phyloP scores from a whole-genome alignment of 305 asterid species.

The Solanum aculeatissimum region DNA sequence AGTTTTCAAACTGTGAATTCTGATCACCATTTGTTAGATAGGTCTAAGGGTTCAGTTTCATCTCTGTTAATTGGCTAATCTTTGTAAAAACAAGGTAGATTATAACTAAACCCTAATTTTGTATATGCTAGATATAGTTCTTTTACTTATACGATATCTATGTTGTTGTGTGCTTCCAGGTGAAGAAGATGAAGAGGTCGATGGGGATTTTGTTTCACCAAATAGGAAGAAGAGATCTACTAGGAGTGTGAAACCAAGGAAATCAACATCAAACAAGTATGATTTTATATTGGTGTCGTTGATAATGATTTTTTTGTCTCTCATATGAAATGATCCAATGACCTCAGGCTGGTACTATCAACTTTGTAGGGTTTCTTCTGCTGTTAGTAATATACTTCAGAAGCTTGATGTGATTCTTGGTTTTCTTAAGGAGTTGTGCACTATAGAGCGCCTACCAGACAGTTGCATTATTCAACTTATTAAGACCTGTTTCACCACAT shows the following conservation, averaged over 20 bases:
- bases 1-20: background rate
- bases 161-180: slow-evolving; percentile 20
- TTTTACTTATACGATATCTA: background rate
- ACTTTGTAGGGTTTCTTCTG: slow-evolving; percentile 49
- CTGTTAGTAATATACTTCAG: slow-evolving; percentile 74
- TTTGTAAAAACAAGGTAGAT: background rate
- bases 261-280: slow-evolving; percentile 65
- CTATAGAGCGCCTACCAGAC: slow-evolving; percentile 86
- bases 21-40: background rate
- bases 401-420: slow-evolving; percentile 91
- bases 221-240: slow-evolving; percentile 78
- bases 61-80: background rate
- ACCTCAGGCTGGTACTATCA: background rate
- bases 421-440: slow-evolving; percentile 74
- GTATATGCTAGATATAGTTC: background rate
- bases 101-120: background rate
- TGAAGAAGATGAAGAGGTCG: slow-evolving; percentile 67
- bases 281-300: background rate
- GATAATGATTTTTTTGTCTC: slow-evolving; percentile 2
- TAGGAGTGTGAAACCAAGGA: slow-evolving; percentile 47
- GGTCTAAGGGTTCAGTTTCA: background rate
- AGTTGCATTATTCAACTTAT: slow-evolving; percentile 94
- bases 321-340: slow-evolving; percentile 4
- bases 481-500: slow-evolving; percentile 80
- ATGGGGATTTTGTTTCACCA: slow-evolving; percentile 69